Evolutionary conservation across 2,329 filamentous ascomycete species (phyloP), one percentile per base, ranked within the genome.

Genomic region (Microdochium nivale): DNA sequence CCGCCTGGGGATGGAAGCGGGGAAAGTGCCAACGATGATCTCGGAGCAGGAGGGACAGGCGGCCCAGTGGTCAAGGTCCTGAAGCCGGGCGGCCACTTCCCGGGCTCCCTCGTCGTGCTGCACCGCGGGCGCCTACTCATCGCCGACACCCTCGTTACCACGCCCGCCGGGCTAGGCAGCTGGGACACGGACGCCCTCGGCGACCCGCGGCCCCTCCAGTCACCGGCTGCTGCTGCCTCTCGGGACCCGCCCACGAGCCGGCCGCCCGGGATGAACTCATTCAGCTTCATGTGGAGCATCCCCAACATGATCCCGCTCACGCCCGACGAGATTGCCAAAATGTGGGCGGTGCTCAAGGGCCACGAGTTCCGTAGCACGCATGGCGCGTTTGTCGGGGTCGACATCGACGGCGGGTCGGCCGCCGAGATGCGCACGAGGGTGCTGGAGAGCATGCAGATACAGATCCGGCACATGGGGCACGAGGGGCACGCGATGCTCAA

Each of bases 51-150:
- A n/a, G n/a, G n/a, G n/a, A n/a, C n/a, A n/a, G n/a, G n/a, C n/a
- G n/a, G n/a, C n/a, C n/a, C n/a, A n/a, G 81, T 79, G 0, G 74
- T 84, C 3, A 78, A 71, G 30, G 81, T 79, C 0, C 73, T 92
- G 49, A 88, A 89, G 65, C 74, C 85, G 0, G 87, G 88, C 0
- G 89, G 89, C 0, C 88, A 95, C 69, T 94, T 94, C 60, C 84
- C 86, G 0, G 89, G 89, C 0, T 88, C 83, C 56, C 68, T 86
- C 53, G 81, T 90, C 2, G 62, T 88, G 54, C 75, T 85, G 24
- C 87, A 80, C 66, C 74, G 77, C 19, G 67, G 69, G 1, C 76
- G 75, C 48, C 67, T 94, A n/a, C 76, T 92, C 53, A 77, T 90
- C 52, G 88, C 88, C 5, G 89, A 95, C 67, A 89, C 86, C 2